A percentile compares a stretch with the other conserved stretches of the same genome.
These are phyloP conservation scores for Canariomyces notabilis DNA, from an alignment of 2,329 filamentous ascomycete genomes.

Conservation along the genomic window DNA sequence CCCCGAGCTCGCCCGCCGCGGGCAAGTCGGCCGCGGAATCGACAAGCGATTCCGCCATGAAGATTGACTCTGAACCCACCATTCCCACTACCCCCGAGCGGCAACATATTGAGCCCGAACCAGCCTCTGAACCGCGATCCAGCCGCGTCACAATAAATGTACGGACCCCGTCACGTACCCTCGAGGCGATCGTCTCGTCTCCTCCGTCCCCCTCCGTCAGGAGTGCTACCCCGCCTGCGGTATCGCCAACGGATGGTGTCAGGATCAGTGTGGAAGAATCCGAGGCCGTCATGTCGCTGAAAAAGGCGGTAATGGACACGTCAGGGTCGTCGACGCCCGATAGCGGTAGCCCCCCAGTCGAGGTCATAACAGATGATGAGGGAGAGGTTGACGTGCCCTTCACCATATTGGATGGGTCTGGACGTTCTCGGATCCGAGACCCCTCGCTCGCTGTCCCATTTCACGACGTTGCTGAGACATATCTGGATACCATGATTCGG, in stretches of 20 bases:
- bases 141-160: conserved; percentile 59
- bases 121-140: conserved; percentile 41
- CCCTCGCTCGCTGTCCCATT: conserved; percentile 46
- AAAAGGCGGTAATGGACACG: conserved; percentile 26
- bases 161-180: conserved; percentile 40
- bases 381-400: conserved; percentile 25
- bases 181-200: conserved; percentile 39
- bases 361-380: conserved; percentile 38
- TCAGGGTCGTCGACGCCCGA: conserved; percentile 36
- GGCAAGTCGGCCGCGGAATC: conserved; percentile 25
- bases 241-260: conserved; percentile 28
- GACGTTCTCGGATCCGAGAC: conserved; percentile 32
- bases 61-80: conserved; percentile 36
- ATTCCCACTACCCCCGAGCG: conserved; percentile 41
- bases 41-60: conserved; percentile 35
- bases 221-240: conserved; percentile 21
- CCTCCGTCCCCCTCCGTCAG: conserved; percentile 37
- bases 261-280: conserved; percentile 44
- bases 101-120: conserved; percentile 30
- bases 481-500: conserved; percentile 27
- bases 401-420: conserved; percentile 21
- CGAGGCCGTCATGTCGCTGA: conserved; percentile 35
- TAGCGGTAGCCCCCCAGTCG: conserved; percentile 40
- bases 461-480: conserved; percentile 26
- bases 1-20: conserved; percentile 29